A percentile compares a stretch with the other conserved stretches of the same genome.
phyloP scores from a whole-genome alignment of 352 stramenopile species.

The Globisporangium carolinianum region DNA sequence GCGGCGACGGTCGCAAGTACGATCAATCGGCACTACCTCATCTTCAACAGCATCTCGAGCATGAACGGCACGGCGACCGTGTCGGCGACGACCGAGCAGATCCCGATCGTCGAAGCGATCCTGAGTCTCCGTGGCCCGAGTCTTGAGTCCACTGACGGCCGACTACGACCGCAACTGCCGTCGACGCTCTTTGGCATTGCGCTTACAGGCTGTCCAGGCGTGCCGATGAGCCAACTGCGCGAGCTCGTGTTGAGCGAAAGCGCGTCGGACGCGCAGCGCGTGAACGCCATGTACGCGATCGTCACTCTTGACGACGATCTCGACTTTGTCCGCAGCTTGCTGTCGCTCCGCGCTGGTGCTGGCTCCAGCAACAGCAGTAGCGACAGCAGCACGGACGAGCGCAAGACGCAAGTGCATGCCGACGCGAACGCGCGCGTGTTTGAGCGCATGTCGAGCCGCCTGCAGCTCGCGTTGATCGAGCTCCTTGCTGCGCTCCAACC shows the following conservation, averaged over 20 bases:
- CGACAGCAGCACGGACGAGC: slow-evolving; percentile 35
- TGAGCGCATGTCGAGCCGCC: slow-evolving; percentile 59
- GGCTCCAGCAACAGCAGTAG: not conserved
- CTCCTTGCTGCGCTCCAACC: slow-evolving; percentile 58
- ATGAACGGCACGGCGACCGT: slow-evolving; percentile 54
- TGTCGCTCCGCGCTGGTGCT: slow-evolving; percentile 22
- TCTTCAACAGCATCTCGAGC: slow-evolving; percentile 73
- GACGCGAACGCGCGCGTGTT: slow-evolving; percentile 43
- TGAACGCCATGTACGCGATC: slow-evolving; percentile 71
- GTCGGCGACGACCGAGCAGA: slow-evolving; percentile 72
- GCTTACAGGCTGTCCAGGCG: slow-evolving; percentile 35
- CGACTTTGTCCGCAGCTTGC: slow-evolving; percentile 55
- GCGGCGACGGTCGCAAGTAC: slow-evolving; percentile 51
- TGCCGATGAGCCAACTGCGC: slow-evolving; percentile 56
- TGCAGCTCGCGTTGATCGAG: slow-evolving; percentile 66
- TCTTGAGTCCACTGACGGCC: slow-evolving; percentile 15
- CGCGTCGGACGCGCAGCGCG: slow-evolving; percentile 48
- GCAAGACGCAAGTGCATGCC: slow-evolving; percentile 57
- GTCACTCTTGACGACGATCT: slow-evolving; percentile 47
- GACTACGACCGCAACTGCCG: slow-evolving; percentile 11
- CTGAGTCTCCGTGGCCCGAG: slow-evolving; percentile 53
- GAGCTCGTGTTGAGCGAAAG: slow-evolving; percentile 52
- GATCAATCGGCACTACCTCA: slow-evolving; percentile 71
- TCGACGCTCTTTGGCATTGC: slow-evolving; percentile 47
- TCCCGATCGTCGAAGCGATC: slow-evolving; percentile 74